Evolutionary conservation across 352 stramenopile species (phyloP), one percentile per base, ranked within the genome.

Genomic region (Phytophthora fragariaefolia): DNA sequence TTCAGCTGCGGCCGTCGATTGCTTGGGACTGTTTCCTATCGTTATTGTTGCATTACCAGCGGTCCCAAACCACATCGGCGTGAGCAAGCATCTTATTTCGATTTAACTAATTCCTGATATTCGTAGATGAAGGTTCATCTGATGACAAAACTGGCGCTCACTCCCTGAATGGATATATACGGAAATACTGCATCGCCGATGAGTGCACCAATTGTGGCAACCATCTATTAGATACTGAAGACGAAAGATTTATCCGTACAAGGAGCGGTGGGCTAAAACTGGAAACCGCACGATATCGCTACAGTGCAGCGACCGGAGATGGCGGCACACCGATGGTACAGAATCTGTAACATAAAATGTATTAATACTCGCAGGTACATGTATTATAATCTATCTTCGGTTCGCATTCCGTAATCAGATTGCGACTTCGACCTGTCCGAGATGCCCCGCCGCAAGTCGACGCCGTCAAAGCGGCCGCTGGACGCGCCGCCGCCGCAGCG

Each of bases 371-470:
- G n/a, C n/a, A n/a, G n/a, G n/a, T n/a, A n/a, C n/a, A n/a, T n/a
- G n/a, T n/a, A n/a, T n/a, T n/a, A n/a, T n/a, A n/a, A n/a, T n/a
- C n/a, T n/a, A n/a, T n/a, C n/a, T n/a, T n/a, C n/a, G n/a, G n/a
- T n/a, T n/a, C n/a, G n/a, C n/a, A n/a, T n/a, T n/a, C n/a, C n/a
- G n/a, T n/a, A n/a, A n/a, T n/a, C n/a, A n/a, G n/a, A n/a, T n/a
- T n/a, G n/a, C n/a, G n/a, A n/a, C n/a, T n/a, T n/a, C n/a, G n/a
- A n/a, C n/a, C n/a, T n/a, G n/a, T n/a, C n/a, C n/a, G n/a, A n/a
- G n/a, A 72, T 73, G 65, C 46, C 59, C 15, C 65, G 59, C 4
- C 65, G 24, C 46, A 73, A 73, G 59, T 42, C 58, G 6, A 73
- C 59, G 6, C 59, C 65, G 13, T 60, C 51, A 7, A 73, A 73